Percentiles rank a stretch among this genome's conserved stretches.
phyloP scores from a whole-genome alignment of 2,329 filamentous ascomycete species.

The Chalara sp. region DNA sequence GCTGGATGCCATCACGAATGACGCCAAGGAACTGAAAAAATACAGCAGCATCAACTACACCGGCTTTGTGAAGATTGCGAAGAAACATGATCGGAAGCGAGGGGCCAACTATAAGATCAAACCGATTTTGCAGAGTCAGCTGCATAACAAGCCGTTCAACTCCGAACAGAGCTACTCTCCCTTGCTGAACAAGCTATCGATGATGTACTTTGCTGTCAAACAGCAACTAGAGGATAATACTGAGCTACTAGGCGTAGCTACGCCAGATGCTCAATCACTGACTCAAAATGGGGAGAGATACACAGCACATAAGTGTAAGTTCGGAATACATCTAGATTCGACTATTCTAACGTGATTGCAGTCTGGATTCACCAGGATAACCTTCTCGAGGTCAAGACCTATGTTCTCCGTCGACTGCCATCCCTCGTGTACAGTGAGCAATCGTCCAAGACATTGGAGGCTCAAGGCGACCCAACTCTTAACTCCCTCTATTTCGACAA shows the following conservation, averaged over 20 bases:
- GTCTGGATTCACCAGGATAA: slow-evolving; percentile 97
- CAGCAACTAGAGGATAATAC: slow-evolving; percentile 64
- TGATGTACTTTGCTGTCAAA: slow-evolving; percentile 92
- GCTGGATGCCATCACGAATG: slow-evolving; percentile 80
- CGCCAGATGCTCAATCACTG: slow-evolving; percentile 39
- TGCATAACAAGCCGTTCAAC: slow-evolving; percentile 89
- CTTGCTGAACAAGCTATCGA: slow-evolving; percentile 80
- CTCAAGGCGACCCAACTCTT: slow-evolving; percentile 76
- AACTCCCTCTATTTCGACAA: slow-evolving; percentile 97
- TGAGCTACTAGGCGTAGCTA: slow-evolving; percentile 30
- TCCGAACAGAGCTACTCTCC: slow-evolving; percentile 85
- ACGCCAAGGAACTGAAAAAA: slow-evolving; percentile 88
- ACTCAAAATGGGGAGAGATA: slow-evolving; percentile 65
- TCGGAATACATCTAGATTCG: not conserved
- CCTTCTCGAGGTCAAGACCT: slow-evolving; percentile 92
- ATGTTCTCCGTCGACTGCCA: slow-evolving; percentile 83
- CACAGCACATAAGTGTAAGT: slow-evolving; percentile 77
- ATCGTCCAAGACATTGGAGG: slow-evolving; percentile 73
- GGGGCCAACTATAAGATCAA: slow-evolving; percentile 81
- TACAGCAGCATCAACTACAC: slow-evolving; percentile 97
- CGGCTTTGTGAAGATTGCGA: slow-evolving; percentile 94
- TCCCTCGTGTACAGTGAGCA: slow-evolving; percentile 90
- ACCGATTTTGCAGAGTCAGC: slow-evolving; percentile 82
- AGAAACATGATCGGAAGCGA: slow-evolving; percentile 96
- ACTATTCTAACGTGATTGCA: slow-evolving; percentile 26